phyloP scores from a whole-genome alignment of 352 stramenopile species.

The Aphanomyces stellatus region DNA sequence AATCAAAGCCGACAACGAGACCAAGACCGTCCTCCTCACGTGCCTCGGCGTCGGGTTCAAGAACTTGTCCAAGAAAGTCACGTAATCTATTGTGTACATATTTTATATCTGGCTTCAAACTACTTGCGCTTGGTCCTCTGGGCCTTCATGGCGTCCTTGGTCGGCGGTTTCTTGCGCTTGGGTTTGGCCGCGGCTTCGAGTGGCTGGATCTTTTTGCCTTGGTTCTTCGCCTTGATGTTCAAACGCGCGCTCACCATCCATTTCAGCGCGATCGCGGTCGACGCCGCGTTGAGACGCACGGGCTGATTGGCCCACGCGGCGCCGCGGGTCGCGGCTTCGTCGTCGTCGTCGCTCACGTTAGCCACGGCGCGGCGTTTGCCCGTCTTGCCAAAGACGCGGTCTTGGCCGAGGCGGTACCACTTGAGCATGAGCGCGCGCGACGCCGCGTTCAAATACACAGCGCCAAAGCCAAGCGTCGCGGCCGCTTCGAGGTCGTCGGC shows the following conservation, averaged over 20 bases:
- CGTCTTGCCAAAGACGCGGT: conserved; percentile 77
- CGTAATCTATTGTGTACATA: conserved; percentile 40
- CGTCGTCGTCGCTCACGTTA: conserved; percentile 84
- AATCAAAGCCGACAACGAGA: conserved; percentile 82
- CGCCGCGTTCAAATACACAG: conserved; percentile 69
- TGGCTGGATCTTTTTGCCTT: conserved; percentile 45
- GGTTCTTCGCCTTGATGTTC: conserved; percentile 28
- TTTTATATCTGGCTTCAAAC: background rate
- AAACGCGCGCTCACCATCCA: conserved; percentile 67
- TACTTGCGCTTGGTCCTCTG: conserved; percentile 65
- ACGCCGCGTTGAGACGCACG: conserved; percentile 59
- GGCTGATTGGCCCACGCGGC: conserved; percentile 75
- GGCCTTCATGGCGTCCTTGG: conserved; percentile 39
- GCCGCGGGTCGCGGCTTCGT: conserved; percentile 52
- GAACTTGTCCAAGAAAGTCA: conserved; percentile 93
- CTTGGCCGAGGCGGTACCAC: conserved; percentile 88
- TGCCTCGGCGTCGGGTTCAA: conserved; percentile 93
- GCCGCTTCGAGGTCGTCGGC: conserved; percentile 24
- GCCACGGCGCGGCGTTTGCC: conserved; percentile 43
- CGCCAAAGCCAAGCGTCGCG: conserved; percentile 29
- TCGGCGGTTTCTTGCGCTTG: conserved; percentile 71
- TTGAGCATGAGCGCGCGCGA: conserved; percentile 86
- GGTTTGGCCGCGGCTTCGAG: conserved; percentile 48
- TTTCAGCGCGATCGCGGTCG: conserved; percentile 70
- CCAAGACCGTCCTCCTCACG: conserved; percentile 88